Evolutionary conservation across 2,329 filamentous ascomycete species (phyloP).

Genomic region (Penicillium psychrosexuale): DNA sequence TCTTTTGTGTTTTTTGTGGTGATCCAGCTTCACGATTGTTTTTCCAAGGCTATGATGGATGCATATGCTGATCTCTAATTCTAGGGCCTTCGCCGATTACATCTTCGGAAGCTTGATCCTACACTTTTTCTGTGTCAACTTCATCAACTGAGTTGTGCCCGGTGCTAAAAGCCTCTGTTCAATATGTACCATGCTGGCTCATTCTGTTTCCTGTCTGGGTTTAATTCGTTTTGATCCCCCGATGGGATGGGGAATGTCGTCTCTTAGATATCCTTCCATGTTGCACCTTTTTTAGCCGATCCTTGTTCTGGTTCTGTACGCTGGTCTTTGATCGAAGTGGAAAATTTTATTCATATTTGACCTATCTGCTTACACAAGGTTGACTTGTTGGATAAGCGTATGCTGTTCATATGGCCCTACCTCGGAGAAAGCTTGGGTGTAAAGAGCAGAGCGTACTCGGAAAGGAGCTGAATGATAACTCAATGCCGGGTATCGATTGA

Average conservation of each 20-base stretch:
- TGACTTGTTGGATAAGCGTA: neutral
- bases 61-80: constrained; percentile 3
- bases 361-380: neutral
- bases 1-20: neutral
- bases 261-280: neutral
- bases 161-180: neutral
- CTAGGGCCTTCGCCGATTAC: constrained; percentile 91
- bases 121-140: constrained; percentile 99
- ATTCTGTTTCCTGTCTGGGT: constrained; percentile 5
- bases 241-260: neutral
- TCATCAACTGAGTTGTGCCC: constrained; percentile 74
- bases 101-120: constrained; percentile 91
- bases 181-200: neutral
- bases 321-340: neutral
- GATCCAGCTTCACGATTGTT: neutral
- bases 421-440: neutral
- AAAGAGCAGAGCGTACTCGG: neutral
- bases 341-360: constrained; percentile 1
- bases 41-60: neutral
- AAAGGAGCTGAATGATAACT: neutral
- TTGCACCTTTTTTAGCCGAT: neutral
- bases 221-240: constrained; percentile 4
- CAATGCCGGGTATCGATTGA: constrained; percentile 13
- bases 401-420: neutral
- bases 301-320: neutral